These are phyloP conservation scores for Microdochium bolleyi DNA, from an alignment of 2,329 filamentous ascomycete species.

Conservation along the genomic window DNA sequence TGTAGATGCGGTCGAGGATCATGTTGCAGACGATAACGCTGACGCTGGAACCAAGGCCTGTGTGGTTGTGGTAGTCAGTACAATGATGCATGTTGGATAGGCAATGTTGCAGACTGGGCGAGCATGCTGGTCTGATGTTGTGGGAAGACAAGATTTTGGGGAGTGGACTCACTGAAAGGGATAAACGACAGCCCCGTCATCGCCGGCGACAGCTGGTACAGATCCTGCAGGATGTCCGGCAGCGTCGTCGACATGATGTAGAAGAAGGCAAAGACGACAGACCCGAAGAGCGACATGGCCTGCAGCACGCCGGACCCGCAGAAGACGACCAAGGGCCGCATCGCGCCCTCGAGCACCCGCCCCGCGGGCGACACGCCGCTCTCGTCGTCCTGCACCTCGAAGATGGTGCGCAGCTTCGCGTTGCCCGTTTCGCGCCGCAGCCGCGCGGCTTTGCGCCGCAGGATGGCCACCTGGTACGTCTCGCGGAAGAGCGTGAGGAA, in stretches of 20 bases:
- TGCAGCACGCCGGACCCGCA: constrained; percentile 45
- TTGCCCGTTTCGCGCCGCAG: constrained; percentile 21
- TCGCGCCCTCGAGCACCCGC: constrained; percentile 29
- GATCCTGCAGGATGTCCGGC: constrained; percentile 36
- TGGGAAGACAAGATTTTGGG: no score
- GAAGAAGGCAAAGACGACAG: constrained; percentile 41
- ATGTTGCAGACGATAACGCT: constrained; percentile 41
- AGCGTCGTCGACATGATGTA: constrained; percentile 48
- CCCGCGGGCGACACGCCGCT: constrained; percentile 10
- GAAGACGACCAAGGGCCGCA: constrained; percentile 37
- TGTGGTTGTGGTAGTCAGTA: constrained; percentile 7
- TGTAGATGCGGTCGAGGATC: constrained; percentile 44
- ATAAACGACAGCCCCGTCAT: constrained; percentile 45
- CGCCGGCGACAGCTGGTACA: constrained; percentile 41
- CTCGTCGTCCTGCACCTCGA: constrained; percentile 18
- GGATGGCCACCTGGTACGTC: constrained; percentile 52
- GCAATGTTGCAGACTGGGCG: no score
- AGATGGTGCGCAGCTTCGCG: constrained; percentile 17
- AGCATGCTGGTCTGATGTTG: no score
- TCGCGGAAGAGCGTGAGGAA: constrained; percentile 47
- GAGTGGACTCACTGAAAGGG: constrained; percentile 36
- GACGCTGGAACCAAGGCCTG: constrained; percentile 39
- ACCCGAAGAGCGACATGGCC: constrained; percentile 34
- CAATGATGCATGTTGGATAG: background rate
- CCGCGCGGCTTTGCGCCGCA: constrained; percentile 31